Conservation (phyloP, 2,329 filamentous ascomycete genomes). For the Seiridium cupressi region DNA sequence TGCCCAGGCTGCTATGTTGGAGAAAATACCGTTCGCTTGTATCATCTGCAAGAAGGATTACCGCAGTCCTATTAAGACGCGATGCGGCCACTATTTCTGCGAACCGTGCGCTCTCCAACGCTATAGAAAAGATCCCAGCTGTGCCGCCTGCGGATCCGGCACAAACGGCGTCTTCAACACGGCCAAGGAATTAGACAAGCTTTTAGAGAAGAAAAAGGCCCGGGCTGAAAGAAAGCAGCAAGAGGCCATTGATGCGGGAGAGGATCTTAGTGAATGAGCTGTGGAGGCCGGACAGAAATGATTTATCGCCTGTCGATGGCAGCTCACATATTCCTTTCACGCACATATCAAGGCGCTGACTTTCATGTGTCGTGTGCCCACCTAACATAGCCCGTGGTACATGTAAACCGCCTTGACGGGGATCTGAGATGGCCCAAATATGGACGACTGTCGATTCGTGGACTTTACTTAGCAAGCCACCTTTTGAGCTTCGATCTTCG, state of each 20-base stretch:
- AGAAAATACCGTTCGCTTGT: conserved; percentile 86
- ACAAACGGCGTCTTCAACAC: conserved; percentile 89
- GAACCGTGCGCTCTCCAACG: conserved; percentile 82
- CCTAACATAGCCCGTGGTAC: no score
- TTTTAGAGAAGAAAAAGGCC: conserved; percentile 72
- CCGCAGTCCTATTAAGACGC: conserved; percentile 77
- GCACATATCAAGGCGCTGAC: no score
- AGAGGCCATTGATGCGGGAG: conserved; percentile 41
- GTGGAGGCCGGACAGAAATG: conserved; percentile 13
- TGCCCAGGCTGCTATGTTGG: conserved; percentile 69
- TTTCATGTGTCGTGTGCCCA: no score
- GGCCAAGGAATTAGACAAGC: conserved; percentile 77
- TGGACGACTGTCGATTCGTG: conserved; percentile 3
- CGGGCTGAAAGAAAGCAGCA: conserved; percentile 57
- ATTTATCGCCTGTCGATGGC: no score
- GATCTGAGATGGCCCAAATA: neutral
- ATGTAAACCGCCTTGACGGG: no score
- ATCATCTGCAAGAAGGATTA: conserved; percentile 82
- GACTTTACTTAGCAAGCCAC: neutral
- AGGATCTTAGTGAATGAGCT: conserved; percentile 45
- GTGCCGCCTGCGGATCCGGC: conserved; percentile 79
- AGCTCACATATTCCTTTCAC: no score
- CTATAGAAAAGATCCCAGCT: conserved; percentile 83
- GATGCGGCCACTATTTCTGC: conserved; percentile 96
- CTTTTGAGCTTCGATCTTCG: neutral